These are phyloP conservation scores for Trichosporon sp. DNA, from an alignment of 1,284 basidiomycete genomes.

Conservation along the genomic window DNA sequence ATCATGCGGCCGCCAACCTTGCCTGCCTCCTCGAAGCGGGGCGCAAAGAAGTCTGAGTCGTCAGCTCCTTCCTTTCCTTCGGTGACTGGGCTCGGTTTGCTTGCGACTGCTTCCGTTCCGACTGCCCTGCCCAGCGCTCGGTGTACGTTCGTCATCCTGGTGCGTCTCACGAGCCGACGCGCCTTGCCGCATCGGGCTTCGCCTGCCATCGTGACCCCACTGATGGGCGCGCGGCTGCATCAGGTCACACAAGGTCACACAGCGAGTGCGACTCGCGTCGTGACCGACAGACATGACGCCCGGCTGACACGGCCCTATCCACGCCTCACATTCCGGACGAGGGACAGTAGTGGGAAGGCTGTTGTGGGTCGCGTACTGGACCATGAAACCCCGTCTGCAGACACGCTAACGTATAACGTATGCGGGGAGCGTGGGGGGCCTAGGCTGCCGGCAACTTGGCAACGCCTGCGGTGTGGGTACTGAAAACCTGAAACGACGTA, in stretches of 20 bases:
- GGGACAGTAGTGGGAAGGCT: too few species aligned
- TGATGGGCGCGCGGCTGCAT: too few species aligned
- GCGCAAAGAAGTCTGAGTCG: constrained; percentile 67
- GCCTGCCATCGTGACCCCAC: background rate
- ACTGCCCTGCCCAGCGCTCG: too few species aligned
- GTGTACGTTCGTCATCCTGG: too few species aligned
- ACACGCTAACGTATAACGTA: background rate
- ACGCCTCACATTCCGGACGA: too few species aligned
- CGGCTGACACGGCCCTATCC: background rate
- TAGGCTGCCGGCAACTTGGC: background rate
- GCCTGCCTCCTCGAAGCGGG: constrained; percentile 79
- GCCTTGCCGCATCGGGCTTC: background rate
- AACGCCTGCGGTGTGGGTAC: background rate
- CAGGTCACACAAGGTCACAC: background rate
- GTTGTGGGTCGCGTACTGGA: too few species aligned
- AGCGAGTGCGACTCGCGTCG: background rate
- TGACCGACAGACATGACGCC: background rate
- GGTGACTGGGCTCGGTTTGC: background rate
- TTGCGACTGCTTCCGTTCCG: background rate
- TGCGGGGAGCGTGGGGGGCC: background rate
- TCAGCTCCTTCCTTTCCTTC: constrained; percentile 2
- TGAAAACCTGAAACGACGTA: background rate
- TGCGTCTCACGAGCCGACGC: too few species aligned
- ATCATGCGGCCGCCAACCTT: constrained; percentile 85
- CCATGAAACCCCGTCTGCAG: background rate